Evolutionary conservation across 2,329 filamentous ascomycete genomes (phyloP), one percentile per base, ranked within the genome.

Genomic region (Tolypocladium tropicale): DNA sequence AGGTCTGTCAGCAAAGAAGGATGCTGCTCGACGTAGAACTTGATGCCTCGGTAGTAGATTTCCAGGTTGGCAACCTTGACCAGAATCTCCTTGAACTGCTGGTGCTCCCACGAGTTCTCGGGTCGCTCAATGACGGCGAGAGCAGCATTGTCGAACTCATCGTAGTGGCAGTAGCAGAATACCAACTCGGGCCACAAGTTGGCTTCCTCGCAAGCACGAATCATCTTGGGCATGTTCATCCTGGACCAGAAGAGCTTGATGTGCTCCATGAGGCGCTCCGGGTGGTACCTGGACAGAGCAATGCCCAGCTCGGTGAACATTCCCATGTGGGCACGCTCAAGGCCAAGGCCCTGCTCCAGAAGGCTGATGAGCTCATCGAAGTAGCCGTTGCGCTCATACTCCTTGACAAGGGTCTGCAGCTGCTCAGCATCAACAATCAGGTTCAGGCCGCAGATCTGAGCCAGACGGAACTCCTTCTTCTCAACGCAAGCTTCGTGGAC

Each of bases 391-490:
- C 83, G 82, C 81, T 99, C 95, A 70, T 99, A 99, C 70, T 97
- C 91, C 77, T 92, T 92, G 64, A 97, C 93, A 37, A 99, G 84
- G 63, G 90, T 87, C 68, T 91, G 84, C 53, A 99, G 79, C 72
- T 99, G 94, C 73, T 99, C 94, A 30, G 95, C 94, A 73, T 99
- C 93, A 28, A 99, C 87, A 66, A 99, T 96, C 58, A 99, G 80
- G 77, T 99, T 97, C 59, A 99, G 85, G 80, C 95, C 95, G 68
- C 94, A 99, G 65, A 99, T 99, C 76, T 97, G 94, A 30, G 95
- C 94, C 58, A 99, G 87, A 59, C 93, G 89, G 84, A 99, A 99
- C 71, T 99, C 94, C 78, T 96, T 97, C 84, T 97, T 99, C 60
- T 83, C 84, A 62, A 99, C 89, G 69, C 94, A 99, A 25, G 93